Evolutionary conservation across 257 asterid genomes (phyloP), one percentile per base, ranked within the genome.

Genomic region (Eustoma russellianum): DNA sequence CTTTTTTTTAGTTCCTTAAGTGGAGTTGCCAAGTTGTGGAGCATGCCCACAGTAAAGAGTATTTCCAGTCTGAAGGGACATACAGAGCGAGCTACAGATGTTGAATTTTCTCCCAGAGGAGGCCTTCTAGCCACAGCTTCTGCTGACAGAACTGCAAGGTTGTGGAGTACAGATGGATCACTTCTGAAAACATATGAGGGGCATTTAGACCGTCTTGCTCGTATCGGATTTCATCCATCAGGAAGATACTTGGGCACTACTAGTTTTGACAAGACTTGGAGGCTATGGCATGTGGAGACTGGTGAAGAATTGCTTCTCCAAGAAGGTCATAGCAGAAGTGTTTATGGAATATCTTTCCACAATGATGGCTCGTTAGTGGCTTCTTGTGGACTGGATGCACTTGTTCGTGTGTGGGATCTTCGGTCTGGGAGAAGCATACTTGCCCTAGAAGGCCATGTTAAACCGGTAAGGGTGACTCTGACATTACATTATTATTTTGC

Each of bases 261-360:
- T 60, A 80, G 98, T 77, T 92, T 79, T 71, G 95, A 92, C 74
- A 81, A 79, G 64, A 92, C 98, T 46, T 92, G 97, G 97, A 81
- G 97, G 69, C 64, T 92, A 60, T 92, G 98, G 98, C 84, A 92
- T 69, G 94, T 88, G 45, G 98, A 92, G 69, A 79, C 95, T 43
- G 43, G 43, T 38, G 95, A 81, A 57, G 97, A 85, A 78, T 70
- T 88, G 61, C 97, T 92, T 70, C 87, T 87, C 69, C 98, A 92
- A 73, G 98, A 92, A 82, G 98, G 97, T 51, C 97, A 88, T 62
- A 92, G 97, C 59, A 85, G 97, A 73, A 83, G 98, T 70, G 83
- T 92, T 2, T 92, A 92, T 64, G 98, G 97, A 24, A 50, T 92
- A 40, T 41, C 86, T 49, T 92, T 92, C 65, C 95, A 88, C 52